These are phyloP conservation scores for Colletotrichum gigasporum DNA, from an alignment of 2,329 filamentous ascomycete genomes.

Conservation along the genomic window DNA sequence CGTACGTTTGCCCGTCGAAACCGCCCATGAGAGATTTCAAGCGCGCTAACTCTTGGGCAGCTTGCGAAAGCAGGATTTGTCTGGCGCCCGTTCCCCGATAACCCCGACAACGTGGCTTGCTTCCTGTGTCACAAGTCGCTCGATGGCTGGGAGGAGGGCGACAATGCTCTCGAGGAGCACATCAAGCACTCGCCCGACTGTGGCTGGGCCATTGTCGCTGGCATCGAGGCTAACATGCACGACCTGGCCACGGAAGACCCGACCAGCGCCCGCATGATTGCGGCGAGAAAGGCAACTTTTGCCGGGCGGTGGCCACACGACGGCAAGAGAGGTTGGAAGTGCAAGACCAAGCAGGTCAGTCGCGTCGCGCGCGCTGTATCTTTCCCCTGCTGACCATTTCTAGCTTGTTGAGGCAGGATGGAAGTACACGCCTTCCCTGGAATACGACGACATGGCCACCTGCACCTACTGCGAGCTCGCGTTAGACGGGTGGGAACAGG, in stretches of 20 bases:
- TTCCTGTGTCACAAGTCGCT: conserved; percentile 87
- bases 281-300: conserved; percentile 86
- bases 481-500: conserved; percentile 93
- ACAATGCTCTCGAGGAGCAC: conserved; percentile 87
- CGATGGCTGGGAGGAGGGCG: conserved; percentile 90
- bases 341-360: conserved; percentile 84
- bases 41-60: conserved; percentile 53
- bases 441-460: conserved; percentile 88
- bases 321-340: conserved; percentile 85
- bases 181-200: conserved; percentile 83
- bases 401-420: conserved; percentile 92
- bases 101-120: conserved; percentile 88
- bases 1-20: conserved; percentile 45
- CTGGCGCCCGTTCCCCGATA: conserved; percentile 79
- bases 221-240: conserved; percentile 68
- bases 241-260: conserved; percentile 79
- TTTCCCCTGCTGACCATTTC: conserved; percentile 14
- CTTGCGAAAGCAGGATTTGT: conserved; percentile 93
- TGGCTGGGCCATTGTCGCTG: conserved; percentile 82
- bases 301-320: conserved; percentile 90
- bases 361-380: neutral
- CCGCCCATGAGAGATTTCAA: conserved; percentile 21
- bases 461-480: conserved; percentile 91
- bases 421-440: conserved; percentile 87
- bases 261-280: conserved; percentile 73